Evolutionary conservation across 192 early-diverging fungal species (phyloP).

Genomic region (Rhizophlyctis rosea): DNA sequence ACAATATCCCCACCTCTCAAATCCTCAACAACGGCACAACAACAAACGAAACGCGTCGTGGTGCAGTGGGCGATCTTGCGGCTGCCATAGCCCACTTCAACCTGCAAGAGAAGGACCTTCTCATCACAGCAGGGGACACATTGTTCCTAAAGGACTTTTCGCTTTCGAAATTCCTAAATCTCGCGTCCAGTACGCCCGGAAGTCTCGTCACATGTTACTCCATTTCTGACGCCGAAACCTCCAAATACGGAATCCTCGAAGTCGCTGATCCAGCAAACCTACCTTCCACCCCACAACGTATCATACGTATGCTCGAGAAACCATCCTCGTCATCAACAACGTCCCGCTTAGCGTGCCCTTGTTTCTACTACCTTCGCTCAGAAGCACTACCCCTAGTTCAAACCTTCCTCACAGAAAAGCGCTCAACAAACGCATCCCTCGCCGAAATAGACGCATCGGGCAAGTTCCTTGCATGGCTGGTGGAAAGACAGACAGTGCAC

Average conservation of each 20-base stretch:
- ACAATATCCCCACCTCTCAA: too few species aligned
- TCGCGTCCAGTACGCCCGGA: neutral
- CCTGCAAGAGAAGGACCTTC: neutral
- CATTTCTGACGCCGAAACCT: neutral
- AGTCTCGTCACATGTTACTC: neutral
- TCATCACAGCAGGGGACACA: neutral
- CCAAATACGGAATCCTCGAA: neutral
- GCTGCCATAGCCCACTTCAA: neutral
- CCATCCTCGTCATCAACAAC: too few species aligned
- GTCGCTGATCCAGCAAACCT: neutral
- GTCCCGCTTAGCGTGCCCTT: too few species aligned
- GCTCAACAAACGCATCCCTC: too few species aligned
- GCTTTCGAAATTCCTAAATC: neutral
- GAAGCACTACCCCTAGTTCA: too few species aligned
- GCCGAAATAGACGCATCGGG: too few species aligned
- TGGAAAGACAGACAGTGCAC: too few species aligned
- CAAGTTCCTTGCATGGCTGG: too few species aligned
- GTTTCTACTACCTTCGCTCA: too few species aligned
- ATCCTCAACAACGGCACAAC: too few species aligned
- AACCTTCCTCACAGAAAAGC: too few species aligned
- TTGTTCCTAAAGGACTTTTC: neutral
- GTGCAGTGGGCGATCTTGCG: neutral
- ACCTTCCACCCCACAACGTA: neutral
- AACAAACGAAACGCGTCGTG: conserved; percentile 37
- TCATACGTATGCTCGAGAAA: neutral